Base-by-base conservation (phyloP, 2,329 filamentous ascomycete species). In the Fusarium palustre region DNA sequence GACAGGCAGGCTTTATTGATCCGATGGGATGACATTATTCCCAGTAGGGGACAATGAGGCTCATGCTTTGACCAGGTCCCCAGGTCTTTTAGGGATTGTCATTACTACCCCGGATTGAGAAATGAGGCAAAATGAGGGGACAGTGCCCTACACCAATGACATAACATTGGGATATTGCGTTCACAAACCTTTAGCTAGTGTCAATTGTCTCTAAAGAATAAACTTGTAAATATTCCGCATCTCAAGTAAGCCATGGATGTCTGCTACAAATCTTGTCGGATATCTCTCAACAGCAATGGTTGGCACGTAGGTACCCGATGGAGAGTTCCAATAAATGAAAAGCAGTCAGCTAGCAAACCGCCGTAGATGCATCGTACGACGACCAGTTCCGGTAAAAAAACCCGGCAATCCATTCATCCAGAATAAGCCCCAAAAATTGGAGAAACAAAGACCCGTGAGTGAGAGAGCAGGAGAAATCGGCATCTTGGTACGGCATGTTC, bases 361-460 rank as follows among this genome's bases (percentile, higher is more conserved):
- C 25, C 25, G 25, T 7, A 28, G n/a, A n/a, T 25, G 24, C 38
- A 68, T 68, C 65, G 49, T 68, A 68, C 65, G 65, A 68, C 28
- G 15, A 12, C 30, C 15, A 45, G 13, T 30, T 41, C 36, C 65
- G 65, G 65, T 42, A 68, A 41, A 25, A 45, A 39, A 16, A 30
- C 18, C 42, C 65, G 65, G 65, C 65, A 68, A 55, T 69, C 48
- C 49, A 28, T 55, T 69, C 45, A 66, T 66, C 61, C 63, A 55
- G 43, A 49, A 9, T 10, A 13, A 33, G 8, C 6, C 3, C 2
- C 7, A 13, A n/a, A 16, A 20, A 15, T 69, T 68, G 65, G 65
- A 69, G 65, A 69, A 68, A 68, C 55, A 69, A 61, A 61, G 60
- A 68, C 50, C 65, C 65, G 48, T 41, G 22, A 28, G 61, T 45